phyloP scores from a whole-genome alignment of 1,139 yeast species.

The Nakaseomyces nivariensis region DNA sequence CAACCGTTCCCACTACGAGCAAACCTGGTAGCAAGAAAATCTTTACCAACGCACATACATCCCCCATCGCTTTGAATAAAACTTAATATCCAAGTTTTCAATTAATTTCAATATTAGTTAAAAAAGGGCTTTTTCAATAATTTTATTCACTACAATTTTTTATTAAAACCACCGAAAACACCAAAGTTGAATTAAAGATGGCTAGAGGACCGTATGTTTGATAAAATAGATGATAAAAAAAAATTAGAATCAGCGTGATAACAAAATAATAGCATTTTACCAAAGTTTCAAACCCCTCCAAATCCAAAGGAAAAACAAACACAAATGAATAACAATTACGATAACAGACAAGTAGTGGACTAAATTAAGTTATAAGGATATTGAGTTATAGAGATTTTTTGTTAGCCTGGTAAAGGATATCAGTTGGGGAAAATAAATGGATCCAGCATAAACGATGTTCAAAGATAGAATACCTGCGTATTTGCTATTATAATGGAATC shows the following conservation, averaged over 20 bases:
- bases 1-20: no score
- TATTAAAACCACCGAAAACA: slow-evolving; percentile 3
- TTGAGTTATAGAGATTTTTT: not conserved
- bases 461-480: no score
- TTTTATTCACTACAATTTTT: not conserved
- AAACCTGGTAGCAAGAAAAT: not conserved
- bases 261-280: not conserved
- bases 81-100: not conserved
- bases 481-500: no score
- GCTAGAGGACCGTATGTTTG: slow-evolving; percentile 89
- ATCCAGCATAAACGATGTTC: no score
- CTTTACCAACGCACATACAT: not conserved
- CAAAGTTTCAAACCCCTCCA: not conserved
- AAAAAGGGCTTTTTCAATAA: not conserved
- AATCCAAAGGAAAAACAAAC: no score
- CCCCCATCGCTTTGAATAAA: not conserved
- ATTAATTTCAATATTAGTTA: not conserved
- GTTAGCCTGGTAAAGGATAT: not conserved
- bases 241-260: slow-evolving; percentile 11
- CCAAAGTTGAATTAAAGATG: slow-evolving; percentile 40
- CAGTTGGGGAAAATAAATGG: not conserved
- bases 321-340: not conserved
- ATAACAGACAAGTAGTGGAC: not conserved
- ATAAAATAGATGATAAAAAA: not conserved
- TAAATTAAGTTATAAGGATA: no score